These are phyloP conservation scores for Pulicaria dysenterica DNA, from an alignment of 129 eudicot species.

Conservation along the genomic window DNA sequence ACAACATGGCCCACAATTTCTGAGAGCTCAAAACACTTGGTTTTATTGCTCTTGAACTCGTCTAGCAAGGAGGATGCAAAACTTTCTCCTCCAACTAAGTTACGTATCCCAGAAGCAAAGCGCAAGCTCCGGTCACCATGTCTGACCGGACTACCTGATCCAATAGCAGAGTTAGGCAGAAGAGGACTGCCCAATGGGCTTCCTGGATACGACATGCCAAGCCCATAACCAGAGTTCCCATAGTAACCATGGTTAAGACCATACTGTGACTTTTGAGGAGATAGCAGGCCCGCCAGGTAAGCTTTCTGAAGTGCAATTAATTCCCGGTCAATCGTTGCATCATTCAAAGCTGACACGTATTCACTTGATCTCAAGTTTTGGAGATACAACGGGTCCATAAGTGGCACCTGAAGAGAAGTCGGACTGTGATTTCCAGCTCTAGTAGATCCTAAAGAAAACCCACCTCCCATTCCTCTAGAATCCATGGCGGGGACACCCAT, in stretches of 20 bases:
- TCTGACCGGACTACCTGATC: constrained; percentile 85
- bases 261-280: constrained; percentile 75
- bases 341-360: constrained; percentile 69
- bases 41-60: constrained; percentile 90
- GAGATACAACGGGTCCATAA: constrained; percentile 65
- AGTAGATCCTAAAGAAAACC: constrained; percentile 50
- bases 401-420: constrained; percentile 46
- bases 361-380: constrained; percentile 70
- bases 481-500: constrained; percentile 58
- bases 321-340: constrained; percentile 63
- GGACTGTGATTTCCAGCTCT: constrained; percentile 59
- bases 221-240: constrained; percentile 60
- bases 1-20: constrained; percentile 90
- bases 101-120: constrained; percentile 72
- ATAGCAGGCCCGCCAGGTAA: constrained; percentile 58
- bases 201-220: constrained; percentile 74
- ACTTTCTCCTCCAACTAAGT: constrained; percentile 57
- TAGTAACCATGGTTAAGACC: constrained; percentile 69
- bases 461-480: constrained; percentile 59
- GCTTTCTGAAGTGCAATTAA: constrained; percentile 75
- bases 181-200: constrained; percentile 58
- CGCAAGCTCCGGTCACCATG: constrained; percentile 70
- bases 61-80: constrained; percentile 80
- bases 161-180: constrained; percentile 66
- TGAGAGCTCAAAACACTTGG: constrained; percentile 82